Evolutionary conservation across 495 filamentous ascomycete genomes (phyloP).

Genomic region (Xylaria venustula): DNA sequence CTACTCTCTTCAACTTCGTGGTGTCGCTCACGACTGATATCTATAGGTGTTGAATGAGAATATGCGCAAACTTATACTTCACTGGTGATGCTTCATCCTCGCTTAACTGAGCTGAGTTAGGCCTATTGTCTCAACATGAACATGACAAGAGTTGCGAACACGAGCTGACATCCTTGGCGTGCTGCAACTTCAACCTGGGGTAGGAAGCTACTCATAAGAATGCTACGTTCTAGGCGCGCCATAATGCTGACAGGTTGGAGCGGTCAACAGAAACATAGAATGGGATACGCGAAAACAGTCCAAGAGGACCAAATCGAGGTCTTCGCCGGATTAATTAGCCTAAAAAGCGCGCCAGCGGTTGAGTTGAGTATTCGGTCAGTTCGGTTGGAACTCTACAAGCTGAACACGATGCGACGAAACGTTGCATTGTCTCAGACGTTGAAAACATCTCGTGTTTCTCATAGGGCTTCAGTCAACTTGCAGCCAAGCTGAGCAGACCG

Average conservation of each 20-base stretch:
- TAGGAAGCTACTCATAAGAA: not conserved
- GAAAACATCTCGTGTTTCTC: slow-evolving; percentile 1
- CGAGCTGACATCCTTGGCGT: slow-evolving; percentile 4
- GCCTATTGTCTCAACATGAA: not conserved
- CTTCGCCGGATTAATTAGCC: not conserved
- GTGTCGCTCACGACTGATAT: not conserved
- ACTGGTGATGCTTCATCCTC: not conserved
- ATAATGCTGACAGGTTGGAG: not conserved
- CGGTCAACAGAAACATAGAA: too few species aligned
- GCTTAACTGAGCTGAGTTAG: slow-evolving; percentile 2
- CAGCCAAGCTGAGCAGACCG: not conserved
- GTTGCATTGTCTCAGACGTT: not conserved
- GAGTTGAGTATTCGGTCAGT: not conserved
- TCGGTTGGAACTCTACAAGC: not conserved
- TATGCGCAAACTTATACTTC: not conserved
- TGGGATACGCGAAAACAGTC: too few species aligned
- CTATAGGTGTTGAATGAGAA: not conserved
- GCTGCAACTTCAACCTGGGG: slow-evolving; percentile 4
- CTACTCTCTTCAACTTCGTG: not conserved
- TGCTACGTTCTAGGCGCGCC: not conserved
- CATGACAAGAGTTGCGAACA: slow-evolving; percentile 8
- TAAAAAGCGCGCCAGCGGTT: not conserved
- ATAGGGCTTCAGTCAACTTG: slow-evolving; percentile 1
- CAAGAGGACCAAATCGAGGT: too few species aligned
- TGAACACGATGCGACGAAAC: not conserved